phyloP scores from a whole-genome alignment of 176 grass and related monocot genomes.

The Guadua angustifolia region DNA sequence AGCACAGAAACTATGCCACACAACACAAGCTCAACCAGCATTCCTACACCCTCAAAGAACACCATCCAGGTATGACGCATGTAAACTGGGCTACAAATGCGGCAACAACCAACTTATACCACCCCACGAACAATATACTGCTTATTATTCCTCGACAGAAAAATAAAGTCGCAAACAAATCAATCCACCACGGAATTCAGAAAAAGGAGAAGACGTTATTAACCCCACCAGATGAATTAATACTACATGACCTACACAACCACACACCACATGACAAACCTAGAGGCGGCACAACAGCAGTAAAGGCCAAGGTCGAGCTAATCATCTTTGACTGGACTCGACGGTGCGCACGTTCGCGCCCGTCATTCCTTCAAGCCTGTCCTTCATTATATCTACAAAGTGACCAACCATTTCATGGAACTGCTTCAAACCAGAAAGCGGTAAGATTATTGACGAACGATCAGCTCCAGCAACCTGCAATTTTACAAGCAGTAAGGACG shows the following conservation, averaged over 20 bases:
- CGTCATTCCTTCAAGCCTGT: constrained; percentile 89
- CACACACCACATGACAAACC: constrained; percentile 60
- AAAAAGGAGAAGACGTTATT: constrained; percentile 52
- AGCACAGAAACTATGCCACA: not conserved
- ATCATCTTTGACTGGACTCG: constrained; percentile 82
- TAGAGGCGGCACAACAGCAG: constrained; percentile 64
- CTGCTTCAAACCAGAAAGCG: constrained; percentile 89
- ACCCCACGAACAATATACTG: constrained; percentile 66
- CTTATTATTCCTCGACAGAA: constrained; percentile 63
- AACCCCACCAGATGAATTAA: constrained; percentile 65
- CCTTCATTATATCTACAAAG: constrained; percentile 99
- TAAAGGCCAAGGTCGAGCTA: constrained; percentile 46
- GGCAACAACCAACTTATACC: constrained; percentile 34
- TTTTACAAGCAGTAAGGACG: constrained; percentile 18
- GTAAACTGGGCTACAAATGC: not conserved
- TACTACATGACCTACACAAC: constrained; percentile 62
- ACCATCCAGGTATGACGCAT: not conserved
- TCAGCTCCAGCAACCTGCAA: constrained; percentile 91
- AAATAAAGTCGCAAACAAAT: constrained; percentile 55
- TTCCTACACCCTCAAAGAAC: not conserved
- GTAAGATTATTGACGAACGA: constrained; percentile 95
- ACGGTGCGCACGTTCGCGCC: constrained; percentile 76
- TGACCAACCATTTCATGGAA: constrained; percentile 99
- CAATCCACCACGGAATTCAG: constrained; percentile 52
- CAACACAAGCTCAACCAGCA: not conserved